phyloP scores from a whole-genome alignment of 2,329 filamentous ascomycete genomes.

The Alternaria solani region DNA sequence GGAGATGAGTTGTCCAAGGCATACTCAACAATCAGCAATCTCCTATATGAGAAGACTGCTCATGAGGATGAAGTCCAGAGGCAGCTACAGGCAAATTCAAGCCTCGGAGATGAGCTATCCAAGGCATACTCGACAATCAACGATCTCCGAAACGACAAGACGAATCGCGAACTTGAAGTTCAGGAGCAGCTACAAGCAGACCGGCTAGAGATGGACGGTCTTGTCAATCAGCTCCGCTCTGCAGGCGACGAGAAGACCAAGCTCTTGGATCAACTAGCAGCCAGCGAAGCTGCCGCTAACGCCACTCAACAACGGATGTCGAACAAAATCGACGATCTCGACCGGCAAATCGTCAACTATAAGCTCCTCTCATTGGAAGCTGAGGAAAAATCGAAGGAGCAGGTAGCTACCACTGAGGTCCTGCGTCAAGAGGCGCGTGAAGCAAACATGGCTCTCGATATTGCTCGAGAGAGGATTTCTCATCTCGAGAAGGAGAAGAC shows the following conservation, averaged over 20 bases:
- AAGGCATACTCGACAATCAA: not conserved
- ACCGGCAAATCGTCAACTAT: not conserved
- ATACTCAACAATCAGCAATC: no score
- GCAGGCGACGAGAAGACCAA: not conserved
- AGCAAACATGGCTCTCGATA: not conserved
- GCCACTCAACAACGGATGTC: not conserved
- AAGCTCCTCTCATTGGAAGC: not conserved
- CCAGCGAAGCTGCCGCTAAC: not conserved
- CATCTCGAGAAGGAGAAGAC: not conserved
- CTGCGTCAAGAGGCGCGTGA: not conserved
- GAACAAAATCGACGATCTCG: not conserved
- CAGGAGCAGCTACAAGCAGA: not conserved
- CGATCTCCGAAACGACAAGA: not conserved
- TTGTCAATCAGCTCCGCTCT: not conserved
- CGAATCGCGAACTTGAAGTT: not conserved
- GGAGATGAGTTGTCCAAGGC: no score
- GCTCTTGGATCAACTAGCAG: not conserved
- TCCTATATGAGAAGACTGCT: no score
- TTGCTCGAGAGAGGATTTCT: not conserved
- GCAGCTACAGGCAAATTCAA: no score
- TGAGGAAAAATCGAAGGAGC: not conserved
- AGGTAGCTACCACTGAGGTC: not conserved
- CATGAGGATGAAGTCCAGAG: no score
- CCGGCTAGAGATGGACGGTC: not conserved
- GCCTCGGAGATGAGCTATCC: not conserved